Percentiles rank a stretch among this genome's conserved stretches.
Evolutionary conservation across 2,329 filamentous ascomycete species (phyloP).

Genomic region (Aaosphaeria arxii): DNA sequence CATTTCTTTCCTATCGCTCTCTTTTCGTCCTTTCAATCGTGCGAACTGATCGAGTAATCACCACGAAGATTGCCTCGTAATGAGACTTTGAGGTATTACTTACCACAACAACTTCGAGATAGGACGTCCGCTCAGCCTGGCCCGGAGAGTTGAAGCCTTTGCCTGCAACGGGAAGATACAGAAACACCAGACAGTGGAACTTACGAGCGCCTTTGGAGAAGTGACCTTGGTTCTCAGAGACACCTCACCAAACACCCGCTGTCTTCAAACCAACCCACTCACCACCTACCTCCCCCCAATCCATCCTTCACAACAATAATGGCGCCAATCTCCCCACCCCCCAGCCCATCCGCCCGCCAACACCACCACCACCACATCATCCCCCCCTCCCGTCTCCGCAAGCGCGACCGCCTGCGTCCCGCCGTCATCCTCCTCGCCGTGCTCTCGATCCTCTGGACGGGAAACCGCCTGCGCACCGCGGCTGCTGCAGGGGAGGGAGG

Average conservation of each 20-base stretch:
- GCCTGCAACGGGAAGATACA: too few relatives aligned
- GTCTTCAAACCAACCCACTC: background rate
- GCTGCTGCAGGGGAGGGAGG: constrained; percentile 1
- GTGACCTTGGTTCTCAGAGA: too few relatives aligned
- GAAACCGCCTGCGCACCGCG: background rate
- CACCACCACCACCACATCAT: background rate
- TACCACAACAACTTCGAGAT: too few relatives aligned
- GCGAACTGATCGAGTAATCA: too few relatives aligned
- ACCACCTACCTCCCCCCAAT: background rate
- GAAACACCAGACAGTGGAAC: too few relatives aligned
- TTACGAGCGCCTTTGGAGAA: too few relatives aligned
- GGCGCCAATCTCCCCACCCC: background rate
- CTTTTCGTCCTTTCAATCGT: too few relatives aligned
- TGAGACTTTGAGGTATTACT: too few relatives aligned
- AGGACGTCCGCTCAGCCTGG: too few relatives aligned
- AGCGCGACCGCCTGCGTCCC: constrained; percentile 2
- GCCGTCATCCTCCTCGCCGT: constrained; percentile 1
- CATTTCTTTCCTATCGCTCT: too few relatives aligned
- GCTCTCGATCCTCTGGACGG: background rate
- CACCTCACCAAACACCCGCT: background rate
- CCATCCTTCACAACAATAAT: background rate
- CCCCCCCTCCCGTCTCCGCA: constrained; percentile 1
- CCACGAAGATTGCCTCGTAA: too few relatives aligned
- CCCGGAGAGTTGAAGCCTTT: too few relatives aligned
- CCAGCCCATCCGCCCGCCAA: background rate